Evolutionary conservation across 73 alveolate genomes (phyloP).

Genomic region (Effrenium voratum): DNA sequence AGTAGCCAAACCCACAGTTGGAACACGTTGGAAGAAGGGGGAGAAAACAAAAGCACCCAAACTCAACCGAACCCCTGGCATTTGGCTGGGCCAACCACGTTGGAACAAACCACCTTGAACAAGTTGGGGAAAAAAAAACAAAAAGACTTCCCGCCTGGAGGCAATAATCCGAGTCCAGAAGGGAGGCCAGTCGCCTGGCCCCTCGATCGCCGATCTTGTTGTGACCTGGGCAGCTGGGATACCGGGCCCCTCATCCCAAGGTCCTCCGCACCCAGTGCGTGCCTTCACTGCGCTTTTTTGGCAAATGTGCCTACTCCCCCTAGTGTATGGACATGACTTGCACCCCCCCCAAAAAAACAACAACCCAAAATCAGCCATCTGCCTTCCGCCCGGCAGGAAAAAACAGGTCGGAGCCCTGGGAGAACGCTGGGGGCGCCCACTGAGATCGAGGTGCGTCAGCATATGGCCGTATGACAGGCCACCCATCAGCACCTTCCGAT

Average conservation of each 20-base stretch:
- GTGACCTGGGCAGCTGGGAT: conserved; percentile 36
- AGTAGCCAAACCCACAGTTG: too few relatives aligned
- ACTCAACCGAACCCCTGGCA: too few relatives aligned
- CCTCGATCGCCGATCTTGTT: conserved; percentile 93
- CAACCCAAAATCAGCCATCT: too few relatives aligned
- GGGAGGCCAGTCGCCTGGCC: conserved; percentile 79
- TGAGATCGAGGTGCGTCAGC: conserved; percentile 92
- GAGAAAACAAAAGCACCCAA: too few relatives aligned
- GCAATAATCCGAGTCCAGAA: conserved; percentile 91
- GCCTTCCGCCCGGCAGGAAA: too few relatives aligned
- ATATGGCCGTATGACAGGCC: conserved; percentile 90
- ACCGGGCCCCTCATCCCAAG: not conserved
- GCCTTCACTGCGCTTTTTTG: not conserved
- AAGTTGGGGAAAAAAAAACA: too few relatives aligned
- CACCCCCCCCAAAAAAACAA: not conserved
- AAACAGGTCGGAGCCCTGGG: too few relatives aligned
- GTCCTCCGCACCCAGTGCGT: not conserved
- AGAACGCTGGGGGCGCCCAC: not conserved
- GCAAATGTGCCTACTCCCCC: not conserved
- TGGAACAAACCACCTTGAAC: too few relatives aligned
- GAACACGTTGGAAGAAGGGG: too few relatives aligned
- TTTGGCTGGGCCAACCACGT: too few relatives aligned
- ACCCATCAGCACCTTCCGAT: conserved; percentile 72
- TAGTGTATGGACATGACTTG: not conserved
- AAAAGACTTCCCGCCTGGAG: conserved; percentile 42